Evolutionary conservation across 192 early-diverging fungal species (phyloP).

Genomic region (Umbelopsis sp.): DNA sequence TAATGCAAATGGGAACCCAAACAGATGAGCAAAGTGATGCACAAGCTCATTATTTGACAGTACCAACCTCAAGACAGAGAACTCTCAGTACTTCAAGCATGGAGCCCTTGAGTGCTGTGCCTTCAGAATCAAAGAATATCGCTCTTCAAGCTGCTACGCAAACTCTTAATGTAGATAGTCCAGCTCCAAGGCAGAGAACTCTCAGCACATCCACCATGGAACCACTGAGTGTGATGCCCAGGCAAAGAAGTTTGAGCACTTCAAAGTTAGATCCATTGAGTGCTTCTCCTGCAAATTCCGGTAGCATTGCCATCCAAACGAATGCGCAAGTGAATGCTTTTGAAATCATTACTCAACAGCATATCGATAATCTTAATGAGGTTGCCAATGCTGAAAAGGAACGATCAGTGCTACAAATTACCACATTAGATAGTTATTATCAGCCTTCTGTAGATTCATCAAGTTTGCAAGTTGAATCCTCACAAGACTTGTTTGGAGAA

Average conservation of each 20-base stretch:
- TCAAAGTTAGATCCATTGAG: background rate
- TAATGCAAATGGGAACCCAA: background rate
- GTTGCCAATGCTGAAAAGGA: background rate
- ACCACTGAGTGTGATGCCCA: background rate
- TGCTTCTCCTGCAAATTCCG: background rate
- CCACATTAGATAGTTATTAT: background rate
- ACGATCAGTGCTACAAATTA: background rate
- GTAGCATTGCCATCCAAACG: background rate
- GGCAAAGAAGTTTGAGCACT: background rate
- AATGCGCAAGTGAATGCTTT: background rate
- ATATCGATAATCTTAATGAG: background rate
- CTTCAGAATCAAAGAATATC: background rate
- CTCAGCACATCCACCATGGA: background rate
- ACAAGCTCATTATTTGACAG: background rate
- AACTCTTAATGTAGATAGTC: background rate
- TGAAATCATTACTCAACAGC: background rate
- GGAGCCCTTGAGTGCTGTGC: background rate
- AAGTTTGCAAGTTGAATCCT: background rate
- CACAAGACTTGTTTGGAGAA: background rate
- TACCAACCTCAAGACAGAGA: background rate
- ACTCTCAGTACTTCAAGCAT: background rate
- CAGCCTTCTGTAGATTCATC: background rate
- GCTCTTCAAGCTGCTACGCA: background rate
- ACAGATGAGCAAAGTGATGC: background rate
- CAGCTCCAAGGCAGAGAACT: background rate